phyloP scores from a whole-genome alignment of 495 filamentous ascomycete species.

The Rhypophila decipiens region DNA sequence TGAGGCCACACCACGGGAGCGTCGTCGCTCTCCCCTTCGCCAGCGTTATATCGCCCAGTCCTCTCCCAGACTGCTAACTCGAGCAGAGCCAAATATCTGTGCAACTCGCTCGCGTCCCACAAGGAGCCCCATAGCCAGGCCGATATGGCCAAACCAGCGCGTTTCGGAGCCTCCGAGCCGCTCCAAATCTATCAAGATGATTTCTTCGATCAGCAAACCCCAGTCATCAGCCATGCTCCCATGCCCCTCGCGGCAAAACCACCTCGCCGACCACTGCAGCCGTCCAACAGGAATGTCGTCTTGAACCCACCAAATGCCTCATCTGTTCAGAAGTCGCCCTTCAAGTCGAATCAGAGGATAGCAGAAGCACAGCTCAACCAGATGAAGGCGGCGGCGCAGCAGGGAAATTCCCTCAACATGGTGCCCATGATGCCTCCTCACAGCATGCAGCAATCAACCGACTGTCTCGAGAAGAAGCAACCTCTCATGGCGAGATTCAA shows the following conservation, averaged over 20 bases:
- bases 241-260: conserved; percentile 43
- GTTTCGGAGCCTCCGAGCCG: conserved; percentile 45
- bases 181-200: conserved; percentile 62
- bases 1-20: background rate
- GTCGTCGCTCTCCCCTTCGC: background rate
- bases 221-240: conserved; percentile 45
- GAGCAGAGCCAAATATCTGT: too few relatives aligned
- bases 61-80: background rate
- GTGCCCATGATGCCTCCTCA: conserved; percentile 69
- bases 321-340: conserved; percentile 53
- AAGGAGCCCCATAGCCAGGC: too few relatives aligned
- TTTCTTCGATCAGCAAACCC: conserved; percentile 38
- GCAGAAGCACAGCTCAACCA: conserved; percentile 35
- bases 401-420: conserved; percentile 45
- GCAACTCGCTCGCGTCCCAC: too few relatives aligned
- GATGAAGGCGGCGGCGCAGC: conserved; percentile 37
- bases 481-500: conserved; percentile 55
- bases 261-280: conserved; percentile 44
- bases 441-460: conserved; percentile 61
- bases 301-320: conserved; percentile 49
- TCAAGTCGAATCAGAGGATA: conserved; percentile 37
- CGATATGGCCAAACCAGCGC: conserved; percentile 53
- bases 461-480: conserved; percentile 75
- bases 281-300: conserved; percentile 44
- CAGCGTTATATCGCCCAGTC: background rate